Conservation (phyloP, 2,329 filamentous ascomycete genomes). For the Hyphodiscus sp. region DNA sequence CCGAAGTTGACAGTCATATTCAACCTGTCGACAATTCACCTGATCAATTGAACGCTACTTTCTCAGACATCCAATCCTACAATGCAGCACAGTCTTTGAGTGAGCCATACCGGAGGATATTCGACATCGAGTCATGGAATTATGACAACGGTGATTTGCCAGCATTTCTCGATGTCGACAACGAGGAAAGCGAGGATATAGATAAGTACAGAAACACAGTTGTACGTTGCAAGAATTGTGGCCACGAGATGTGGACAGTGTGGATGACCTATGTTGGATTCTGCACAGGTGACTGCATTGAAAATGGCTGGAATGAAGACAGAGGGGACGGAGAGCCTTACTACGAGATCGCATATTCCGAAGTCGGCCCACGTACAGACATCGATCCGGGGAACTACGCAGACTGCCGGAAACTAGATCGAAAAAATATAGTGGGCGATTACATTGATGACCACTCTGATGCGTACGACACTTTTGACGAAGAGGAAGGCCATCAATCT, state of each 20-base stretch:
- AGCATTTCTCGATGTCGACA: not conserved
- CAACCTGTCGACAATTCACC: not conserved
- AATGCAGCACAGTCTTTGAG: too few relatives aligned
- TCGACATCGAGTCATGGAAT: too few relatives aligned
- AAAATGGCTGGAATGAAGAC: slow-evolving; percentile 1
- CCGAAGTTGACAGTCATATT: not conserved
- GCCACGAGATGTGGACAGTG: slow-evolving; percentile 22
- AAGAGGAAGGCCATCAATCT: slow-evolving; percentile 9
- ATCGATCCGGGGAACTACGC: slow-evolving; percentile 6
- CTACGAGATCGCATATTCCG: slow-evolving; percentile 9
- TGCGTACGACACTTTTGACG: slow-evolving; percentile 27
- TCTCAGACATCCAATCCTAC: too few relatives aligned
- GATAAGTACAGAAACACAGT: slow-evolving; percentile 18
- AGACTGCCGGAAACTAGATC: slow-evolving; percentile 1
- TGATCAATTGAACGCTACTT: too few relatives aligned
- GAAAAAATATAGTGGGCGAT: slow-evolving; percentile 6
- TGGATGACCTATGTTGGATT: slow-evolving; percentile 12
- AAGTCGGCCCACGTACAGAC: not conserved
- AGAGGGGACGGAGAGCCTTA: slow-evolving; percentile 8
- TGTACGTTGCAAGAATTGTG: slow-evolving; percentile 18
- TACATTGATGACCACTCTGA: slow-evolving; percentile 23
- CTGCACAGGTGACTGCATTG: slow-evolving; percentile 11
- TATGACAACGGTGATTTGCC: not conserved
- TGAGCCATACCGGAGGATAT: too few relatives aligned
- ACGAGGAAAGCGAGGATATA: not conserved